Evolutionary conservation across 2,329 filamentous ascomycete genomes (phyloP).

Genomic region (Penicillium brevicompactum): DNA sequence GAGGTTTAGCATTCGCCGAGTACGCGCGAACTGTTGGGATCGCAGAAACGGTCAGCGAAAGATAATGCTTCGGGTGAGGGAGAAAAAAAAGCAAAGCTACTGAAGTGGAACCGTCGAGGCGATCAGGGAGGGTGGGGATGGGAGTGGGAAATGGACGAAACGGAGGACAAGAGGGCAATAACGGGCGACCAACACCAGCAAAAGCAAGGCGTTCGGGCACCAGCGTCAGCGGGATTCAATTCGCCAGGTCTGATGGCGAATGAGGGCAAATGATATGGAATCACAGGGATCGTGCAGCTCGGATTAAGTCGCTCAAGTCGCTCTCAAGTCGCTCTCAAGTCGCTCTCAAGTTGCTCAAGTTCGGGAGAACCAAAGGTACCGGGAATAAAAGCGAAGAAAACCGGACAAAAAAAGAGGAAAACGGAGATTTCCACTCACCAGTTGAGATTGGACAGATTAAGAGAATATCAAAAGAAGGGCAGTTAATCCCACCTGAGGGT

Average conservation of each 20-base stretch:
- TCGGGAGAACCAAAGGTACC: not conserved
- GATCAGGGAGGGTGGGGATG: conserved; percentile 32
- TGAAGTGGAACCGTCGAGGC: conserved; percentile 27
- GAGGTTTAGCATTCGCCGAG: conserved; percentile 41
- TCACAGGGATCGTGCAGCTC: conserved; percentile 37
- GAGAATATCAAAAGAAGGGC: conserved; percentile 1
- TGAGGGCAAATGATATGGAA: conserved; percentile 29
- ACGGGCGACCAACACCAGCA: conserved; percentile 27
- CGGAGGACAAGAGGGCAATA: conserved; percentile 21
- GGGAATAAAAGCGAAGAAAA: not conserved
- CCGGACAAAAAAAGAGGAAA: not conserved
- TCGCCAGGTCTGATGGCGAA: conserved; percentile 33
- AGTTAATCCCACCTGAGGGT: conserved; percentile 1
- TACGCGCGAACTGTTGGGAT: conserved; percentile 2
- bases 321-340: conserved; percentile 1
- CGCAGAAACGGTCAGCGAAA: conserved; percentile 3
- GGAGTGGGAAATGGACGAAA: conserved; percentile 22
- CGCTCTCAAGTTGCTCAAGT: not conserved
- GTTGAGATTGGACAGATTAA: not conserved
- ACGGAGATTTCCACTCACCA: no score
- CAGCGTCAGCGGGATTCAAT: conserved; percentile 33
- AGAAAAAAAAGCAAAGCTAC: conserved; percentile 19
- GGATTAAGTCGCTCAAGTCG: conserved; percentile 25
- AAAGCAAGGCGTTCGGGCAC: conserved; percentile 41
- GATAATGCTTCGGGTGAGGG: not conserved